Conservation (phyloP, 805 yeast genomes). For the Suhomyces tanzawaensis region DNA sequence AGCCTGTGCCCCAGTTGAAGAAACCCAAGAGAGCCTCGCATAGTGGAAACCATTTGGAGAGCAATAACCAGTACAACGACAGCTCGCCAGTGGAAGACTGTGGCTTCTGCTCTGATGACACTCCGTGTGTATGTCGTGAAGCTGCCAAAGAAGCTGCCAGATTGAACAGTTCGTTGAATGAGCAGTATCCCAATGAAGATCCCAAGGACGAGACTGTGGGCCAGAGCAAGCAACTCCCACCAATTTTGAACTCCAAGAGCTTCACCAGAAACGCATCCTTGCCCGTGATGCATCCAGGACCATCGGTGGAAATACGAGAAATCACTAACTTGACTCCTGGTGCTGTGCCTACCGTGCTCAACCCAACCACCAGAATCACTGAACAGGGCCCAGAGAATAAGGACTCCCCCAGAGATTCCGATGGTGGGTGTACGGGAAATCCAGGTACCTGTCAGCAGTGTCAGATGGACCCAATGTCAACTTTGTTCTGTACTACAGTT, state of each 20-base stretch:
- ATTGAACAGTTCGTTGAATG: slow-evolving; percentile 27
- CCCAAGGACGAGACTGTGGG: slow-evolving; percentile 12
- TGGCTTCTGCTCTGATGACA: slow-evolving; percentile 90
- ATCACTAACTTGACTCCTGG: slow-evolving; percentile 40
- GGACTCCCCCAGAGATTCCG: slow-evolving; percentile 16
- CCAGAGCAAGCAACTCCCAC: slow-evolving; percentile 32
- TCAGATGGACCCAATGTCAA: slow-evolving; percentile 82
- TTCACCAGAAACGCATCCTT: slow-evolving; percentile 34
- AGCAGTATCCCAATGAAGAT: not conserved
- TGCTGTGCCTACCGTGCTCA: slow-evolving; percentile 34
- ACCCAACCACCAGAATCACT: slow-evolving; percentile 15
- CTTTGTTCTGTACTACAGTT: slow-evolving; percentile 82
- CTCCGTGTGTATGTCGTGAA: slow-evolving; percentile 91
- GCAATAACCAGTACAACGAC: slow-evolving; percentile 31
- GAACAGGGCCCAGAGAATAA: slow-evolving; percentile 4
- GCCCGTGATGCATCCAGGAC: slow-evolving; percentile 66
- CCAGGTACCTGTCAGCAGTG: slow-evolving; percentile 88
- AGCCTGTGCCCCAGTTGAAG: slow-evolving; percentile 18
- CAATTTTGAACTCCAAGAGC: slow-evolving; percentile 26
- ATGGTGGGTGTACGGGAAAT: slow-evolving; percentile 69
- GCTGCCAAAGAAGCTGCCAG: slow-evolving; percentile 54
- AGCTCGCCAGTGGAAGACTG: slow-evolving; percentile 67
- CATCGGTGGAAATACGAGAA: slow-evolving; percentile 51
- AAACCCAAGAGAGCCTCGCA: slow-evolving; percentile 23
- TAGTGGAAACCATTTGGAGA: slow-evolving; percentile 21